Conservation (phyloP, 2,329 filamentous ascomycete genomes). For the Cladosporium colombiae region DNA sequence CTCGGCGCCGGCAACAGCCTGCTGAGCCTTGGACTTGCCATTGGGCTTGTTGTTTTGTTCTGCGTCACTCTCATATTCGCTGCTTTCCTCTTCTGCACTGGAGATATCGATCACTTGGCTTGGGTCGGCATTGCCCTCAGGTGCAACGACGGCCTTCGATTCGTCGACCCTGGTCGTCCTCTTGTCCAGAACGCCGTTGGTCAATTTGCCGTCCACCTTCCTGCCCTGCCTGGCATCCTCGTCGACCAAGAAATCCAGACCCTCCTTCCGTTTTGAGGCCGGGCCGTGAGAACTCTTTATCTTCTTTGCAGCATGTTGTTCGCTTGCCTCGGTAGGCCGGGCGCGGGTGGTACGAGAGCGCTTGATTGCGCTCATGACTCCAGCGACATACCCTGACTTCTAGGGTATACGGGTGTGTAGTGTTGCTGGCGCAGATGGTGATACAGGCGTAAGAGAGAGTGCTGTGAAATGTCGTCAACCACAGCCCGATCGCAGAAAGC, state of each 20-base stretch:
- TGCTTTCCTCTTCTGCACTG: constrained; percentile 44
- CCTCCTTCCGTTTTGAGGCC: constrained; percentile 24
- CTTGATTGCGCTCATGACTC: constrained; percentile 39
- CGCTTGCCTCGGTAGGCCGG: constrained; percentile 29
- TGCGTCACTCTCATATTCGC: constrained; percentile 29
- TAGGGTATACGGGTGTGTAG: constrained; percentile 13
- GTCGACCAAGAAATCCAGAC: constrained; percentile 39
- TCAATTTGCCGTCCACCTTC: constrained; percentile 48
- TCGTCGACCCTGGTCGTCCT: constrained; percentile 59
- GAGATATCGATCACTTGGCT: constrained; percentile 51
- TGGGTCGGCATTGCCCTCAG: constrained; percentile 43
- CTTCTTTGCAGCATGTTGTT: constrained; percentile 30
- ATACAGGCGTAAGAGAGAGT: constrained; percentile 2
- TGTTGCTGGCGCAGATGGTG: constrained; percentile 10
- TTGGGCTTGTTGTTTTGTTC: constrained; percentile 19
- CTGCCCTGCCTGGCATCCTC: constrained; percentile 38
- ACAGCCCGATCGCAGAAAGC: constrained; percentile 19
- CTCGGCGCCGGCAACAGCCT: constrained; percentile 26
- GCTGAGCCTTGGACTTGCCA: constrained; percentile 31
- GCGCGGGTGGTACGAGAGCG: constrained; percentile 34
- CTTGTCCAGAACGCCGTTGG: constrained; percentile 55
- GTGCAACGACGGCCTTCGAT: constrained; percentile 55
- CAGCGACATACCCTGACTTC: constrained; percentile 29
- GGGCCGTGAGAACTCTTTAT: constrained; percentile 39
- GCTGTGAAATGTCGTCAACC: constrained; percentile 22